Evolutionary conservation across 2,329 filamentous ascomycete genomes (phyloP), one percentile per base, ranked within the genome.

Genomic region (Huntiella moniliformis): DNA sequence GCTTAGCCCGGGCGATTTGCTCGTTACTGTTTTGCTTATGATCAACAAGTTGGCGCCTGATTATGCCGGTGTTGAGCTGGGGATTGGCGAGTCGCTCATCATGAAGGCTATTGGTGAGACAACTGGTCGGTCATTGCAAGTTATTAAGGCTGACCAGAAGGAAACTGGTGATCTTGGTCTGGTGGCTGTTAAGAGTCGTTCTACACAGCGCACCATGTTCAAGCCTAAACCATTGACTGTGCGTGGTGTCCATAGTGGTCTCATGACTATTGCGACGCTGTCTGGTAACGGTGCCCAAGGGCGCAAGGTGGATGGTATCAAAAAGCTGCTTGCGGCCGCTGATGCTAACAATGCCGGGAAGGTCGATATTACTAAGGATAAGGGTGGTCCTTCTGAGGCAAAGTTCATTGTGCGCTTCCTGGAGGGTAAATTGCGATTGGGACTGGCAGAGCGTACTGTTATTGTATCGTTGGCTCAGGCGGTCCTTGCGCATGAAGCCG

Each of bases 71-170:
- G 87, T 98, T 51, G 91, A 98, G 62, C 71, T 98, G 28, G 91
- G 91, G n/a, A 98, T 98, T 54, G 91, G 91, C 47, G 91, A 98
- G 63, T 96, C 88, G 1, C 64, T 98, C 22, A 95, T 98, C 56
- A 96, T 96, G 87, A 98, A 96, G 61, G 84, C 91, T 4, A 93
- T 98, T 56, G 88, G 88, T 8, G 88, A 96, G 64, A 82, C 79
- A 28, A 98, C 91, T 0, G 91, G 91, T 7, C 78, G 91, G 50
- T 93, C 78, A 56, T 63, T 95, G 40, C 72, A 79, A 34, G 78
- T 94, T 44, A 94, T 98, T 67, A 96, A 95, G 64, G 77, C 82
- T 42, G 87, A 96, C 54, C 91, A 98, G 58, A 86, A 91, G 56
- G 86, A 95, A 55, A 94, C 96, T 61, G 91, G 91, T 45, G 91